Evolutionary conservation across 768 basidiomycete genomes (phyloP).

Genomic region (Lentinula guzmanii): DNA sequence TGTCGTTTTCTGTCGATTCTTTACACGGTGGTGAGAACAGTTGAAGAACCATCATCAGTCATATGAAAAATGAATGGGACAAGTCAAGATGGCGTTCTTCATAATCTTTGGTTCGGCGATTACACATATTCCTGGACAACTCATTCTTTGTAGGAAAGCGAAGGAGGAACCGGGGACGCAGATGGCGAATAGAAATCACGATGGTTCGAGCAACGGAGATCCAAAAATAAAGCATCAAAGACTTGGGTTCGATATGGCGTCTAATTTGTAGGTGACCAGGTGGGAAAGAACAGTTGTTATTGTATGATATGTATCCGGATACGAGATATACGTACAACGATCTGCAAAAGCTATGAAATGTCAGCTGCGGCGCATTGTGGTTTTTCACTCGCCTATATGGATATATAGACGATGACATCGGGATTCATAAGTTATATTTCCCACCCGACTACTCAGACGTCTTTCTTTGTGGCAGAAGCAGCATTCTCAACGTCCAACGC

Average conservation of each 20-base stretch:
- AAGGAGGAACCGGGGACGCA: too few species aligned
- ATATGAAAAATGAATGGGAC: background rate
- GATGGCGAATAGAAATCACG: too few species aligned
- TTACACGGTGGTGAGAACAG: background rate
- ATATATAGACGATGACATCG: background rate
- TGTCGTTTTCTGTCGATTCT: background rate
- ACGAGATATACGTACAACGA: too few species aligned
- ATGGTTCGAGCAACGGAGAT: too few species aligned
- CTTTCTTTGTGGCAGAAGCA: background rate
- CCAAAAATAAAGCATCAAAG: too few species aligned
- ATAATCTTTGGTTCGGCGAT: background rate
- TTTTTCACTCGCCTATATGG: background rate
- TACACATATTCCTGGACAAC: background rate
- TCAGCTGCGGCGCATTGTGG: background rate
- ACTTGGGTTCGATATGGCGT: too few species aligned
- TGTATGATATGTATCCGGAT: too few species aligned
- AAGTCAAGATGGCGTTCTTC: background rate
- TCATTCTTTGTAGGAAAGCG: background rate
- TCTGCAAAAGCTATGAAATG: background rate
- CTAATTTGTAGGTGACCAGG: too few species aligned
- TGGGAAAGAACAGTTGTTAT: too few species aligned
- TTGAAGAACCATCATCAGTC: background rate
- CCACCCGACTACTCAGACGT: background rate
- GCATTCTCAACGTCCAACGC: slow-evolving; percentile 23
- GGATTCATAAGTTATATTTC: background rate